Evolutionary conservation across 345 rosid species (phyloP), one percentile per base, ranked within the genome.

Genomic region (Eucalyptus leucophloia): DNA sequence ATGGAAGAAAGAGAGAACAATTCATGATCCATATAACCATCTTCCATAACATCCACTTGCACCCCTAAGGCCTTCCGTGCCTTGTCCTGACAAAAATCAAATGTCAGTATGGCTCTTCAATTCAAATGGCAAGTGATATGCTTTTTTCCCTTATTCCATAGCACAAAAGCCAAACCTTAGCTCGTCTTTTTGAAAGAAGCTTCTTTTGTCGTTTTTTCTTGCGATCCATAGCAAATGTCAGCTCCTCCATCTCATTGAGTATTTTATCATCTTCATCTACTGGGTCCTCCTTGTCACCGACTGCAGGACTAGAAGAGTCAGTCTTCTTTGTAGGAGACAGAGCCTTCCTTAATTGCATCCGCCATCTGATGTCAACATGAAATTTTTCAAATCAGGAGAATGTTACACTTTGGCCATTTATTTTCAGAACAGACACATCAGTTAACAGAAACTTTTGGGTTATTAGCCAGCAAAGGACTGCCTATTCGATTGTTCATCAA

Each of bases 161-260:
- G 4, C 87, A 54, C 30, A 83, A 86, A 28, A 53, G 67, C 87
- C 86, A 90, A 91, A 97, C 99, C 99, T 98, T 97, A 42, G 96
- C 96, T 82, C 90, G 94, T 92, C 97, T 95, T 93, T 98, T 98
- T 32, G 97, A 94, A 86, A 94, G 89, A 88, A 94, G 91, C 92
- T 96, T 98, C 93, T 96, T 95, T 56, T 91, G 95, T 30, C 93
- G 95, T 90, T 98, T 98, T 96, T 96, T 98, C 94, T 93, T 96
- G 87, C 91, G 94, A 49, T 96, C 99, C 93, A 92, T 93, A 88
- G 97, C 95, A 93, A 92, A 89, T 26, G 95, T 94, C 90, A 98
- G 90, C 91, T 98, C 99, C 89, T 97, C 99, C 97, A 98, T 95
- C 93, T 98, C 99, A 92, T 96, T 95, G 65, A 98, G 97, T 86